A percentile compares a stretch with the other conserved stretches of the same genome.
phyloP scores from a whole-genome alignment of 1,284 basidiomycete species.

The Mixia osmundae region DNA sequence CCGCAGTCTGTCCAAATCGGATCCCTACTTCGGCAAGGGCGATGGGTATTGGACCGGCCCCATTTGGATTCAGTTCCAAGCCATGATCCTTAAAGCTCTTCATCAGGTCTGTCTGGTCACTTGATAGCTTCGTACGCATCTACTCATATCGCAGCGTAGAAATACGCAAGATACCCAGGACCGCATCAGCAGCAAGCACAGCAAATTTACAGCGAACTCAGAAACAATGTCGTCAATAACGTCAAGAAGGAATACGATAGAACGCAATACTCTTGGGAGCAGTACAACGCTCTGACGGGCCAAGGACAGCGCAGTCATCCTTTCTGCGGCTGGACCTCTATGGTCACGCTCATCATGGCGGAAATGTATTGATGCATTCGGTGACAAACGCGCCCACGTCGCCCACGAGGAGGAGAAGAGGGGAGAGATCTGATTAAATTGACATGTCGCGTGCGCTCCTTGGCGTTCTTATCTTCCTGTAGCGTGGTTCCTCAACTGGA shows the following conservation, averaged over 20 bases:
- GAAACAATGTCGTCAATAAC: conserved; percentile 61
- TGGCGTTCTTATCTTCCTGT: too few species aligned
- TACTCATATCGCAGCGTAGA: conserved; percentile 27
- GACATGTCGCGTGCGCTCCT: too few species aligned
- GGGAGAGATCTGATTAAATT: too few species aligned
- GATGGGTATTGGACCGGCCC: conserved; percentile 95
- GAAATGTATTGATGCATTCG: conserved; percentile 11
- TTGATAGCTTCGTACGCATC: not conserved
- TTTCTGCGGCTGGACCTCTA: conserved; percentile 19
- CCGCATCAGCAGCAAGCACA: conserved; percentile 49
- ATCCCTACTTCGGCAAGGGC: conserved; percentile 65
- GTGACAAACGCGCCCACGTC: too few species aligned
- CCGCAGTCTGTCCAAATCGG: conserved; percentile 56
- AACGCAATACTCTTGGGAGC: conserved; percentile 89
- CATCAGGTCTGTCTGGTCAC: conserved; percentile 33
- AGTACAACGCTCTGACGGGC: conserved; percentile 64
- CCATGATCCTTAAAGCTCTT: conserved; percentile 51
- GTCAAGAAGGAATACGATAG: conserved; percentile 70
- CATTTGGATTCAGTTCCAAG: conserved; percentile 93
- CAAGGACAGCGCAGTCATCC: conserved; percentile 49
- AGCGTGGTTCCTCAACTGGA: too few species aligned
- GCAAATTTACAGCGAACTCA: conserved; percentile 51
- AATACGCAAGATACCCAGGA: conserved; percentile 51
- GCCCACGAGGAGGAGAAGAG: too few species aligned
- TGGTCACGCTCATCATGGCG: conserved; percentile 20